Evolutionary conservation across 305 asterid species (phyloP), one percentile per base, ranked within the genome.

Genomic region (Fraxinus greggii): DNA sequence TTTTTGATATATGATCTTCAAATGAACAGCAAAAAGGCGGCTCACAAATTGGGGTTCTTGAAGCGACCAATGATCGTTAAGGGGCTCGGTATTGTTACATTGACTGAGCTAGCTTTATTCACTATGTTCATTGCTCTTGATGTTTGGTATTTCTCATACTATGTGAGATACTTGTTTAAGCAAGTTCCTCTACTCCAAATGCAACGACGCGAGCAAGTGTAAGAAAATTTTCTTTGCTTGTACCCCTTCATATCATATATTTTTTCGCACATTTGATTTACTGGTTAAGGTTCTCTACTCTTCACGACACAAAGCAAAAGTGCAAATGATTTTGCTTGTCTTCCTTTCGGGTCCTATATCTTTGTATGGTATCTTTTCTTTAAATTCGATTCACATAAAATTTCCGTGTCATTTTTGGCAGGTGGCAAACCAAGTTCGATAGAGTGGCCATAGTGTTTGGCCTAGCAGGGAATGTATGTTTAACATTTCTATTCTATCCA

Each of bases 381-480:
- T 45, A 45, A 17, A 15, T 48, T 13, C 19, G 7, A 17, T n/a
- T 5, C 19, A 1, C 19, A 48, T 51, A 51, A 48, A 15, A 51
- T 15, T 56, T 56, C 21, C 77, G 7, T 17, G 33, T 72, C 7
- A 1, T 8, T 12, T 31, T 21, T 73, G 48, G 74, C 78, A 96
- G 99, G 90, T 96, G 99, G 99, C 94, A 94, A 86, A 93, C 97
- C 1, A 96, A 89, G 89, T 73, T 92, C 83, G 99, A 96, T 74
- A 89, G 97, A 78, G 94, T 91, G 79, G 99, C 92, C 0, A 79
- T 96, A 88, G 92, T 86, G 36, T 84, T 92, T 31, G 96, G 97
- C 1, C 89, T 91, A 69, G 89, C 96, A 0, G 99, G 99, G 80
- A 96, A 96, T 79, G 42, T 96, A 86, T 92, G 97, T 84, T 77